Evolutionary conservation across 2,329 filamentous ascomycete genomes (phyloP).

Genomic region (Ceratocystis colombiana): DNA sequence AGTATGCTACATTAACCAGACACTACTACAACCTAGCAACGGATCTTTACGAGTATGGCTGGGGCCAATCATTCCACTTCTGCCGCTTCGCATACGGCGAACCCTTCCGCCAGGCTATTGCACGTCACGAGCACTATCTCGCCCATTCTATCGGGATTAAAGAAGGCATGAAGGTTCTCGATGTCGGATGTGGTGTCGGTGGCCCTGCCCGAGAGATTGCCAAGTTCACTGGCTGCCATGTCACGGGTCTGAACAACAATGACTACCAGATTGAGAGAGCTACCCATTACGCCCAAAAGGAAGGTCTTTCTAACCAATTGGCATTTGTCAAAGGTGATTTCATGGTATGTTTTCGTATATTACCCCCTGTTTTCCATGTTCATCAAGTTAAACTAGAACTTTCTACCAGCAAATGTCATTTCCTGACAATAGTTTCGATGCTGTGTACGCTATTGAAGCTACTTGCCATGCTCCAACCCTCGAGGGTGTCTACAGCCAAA

Average conservation of each 20-base stretch:
- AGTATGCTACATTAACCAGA: constrained; percentile 88
- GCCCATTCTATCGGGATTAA: constrained; percentile 79
- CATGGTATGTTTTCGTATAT: constrained; percentile 48
- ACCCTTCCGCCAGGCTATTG: constrained; percentile 80
- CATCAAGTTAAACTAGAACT: not conserved
- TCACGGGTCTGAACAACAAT: constrained; percentile 95
- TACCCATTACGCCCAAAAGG: constrained; percentile 71
- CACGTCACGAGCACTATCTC: constrained; percentile 95
- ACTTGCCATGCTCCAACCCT: constrained; percentile 89
- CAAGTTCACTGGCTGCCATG: constrained; percentile 83
- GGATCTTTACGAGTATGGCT: constrained; percentile 92
- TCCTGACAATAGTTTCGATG: constrained; percentile 82
- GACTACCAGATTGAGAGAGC: constrained; percentile 97
- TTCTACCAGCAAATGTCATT: constrained; percentile 73
- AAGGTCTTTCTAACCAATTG: constrained; percentile 69
- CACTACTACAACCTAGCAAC: constrained; percentile 98
- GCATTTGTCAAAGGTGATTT: constrained; percentile 92
- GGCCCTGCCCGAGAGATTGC: constrained; percentile 92
- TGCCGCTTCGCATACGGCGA: constrained; percentile 84
- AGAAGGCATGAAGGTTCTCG: constrained; percentile 79
- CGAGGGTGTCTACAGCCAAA: constrained; percentile 86
- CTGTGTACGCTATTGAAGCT: constrained; percentile 93
- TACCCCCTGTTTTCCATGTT: not conserved
- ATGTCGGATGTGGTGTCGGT: constrained; percentile 94
- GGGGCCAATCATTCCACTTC: constrained; percentile 96